Evolutionary conservation across 495 filamentous ascomycete genomes (phyloP).

Genomic region (Lophiotrema nucula): DNA sequence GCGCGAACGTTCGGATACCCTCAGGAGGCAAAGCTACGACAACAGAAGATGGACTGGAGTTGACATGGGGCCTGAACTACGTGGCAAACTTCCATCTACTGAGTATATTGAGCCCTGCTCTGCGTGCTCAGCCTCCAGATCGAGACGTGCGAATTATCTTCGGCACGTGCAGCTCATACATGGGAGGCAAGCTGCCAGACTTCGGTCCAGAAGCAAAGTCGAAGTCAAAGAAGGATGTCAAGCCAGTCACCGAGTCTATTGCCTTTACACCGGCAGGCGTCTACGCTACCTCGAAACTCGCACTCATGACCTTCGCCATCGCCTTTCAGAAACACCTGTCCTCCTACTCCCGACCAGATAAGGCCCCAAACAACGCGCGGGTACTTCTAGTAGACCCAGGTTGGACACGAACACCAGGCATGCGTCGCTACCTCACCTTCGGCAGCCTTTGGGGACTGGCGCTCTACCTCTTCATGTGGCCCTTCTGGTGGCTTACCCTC

Average conservation of each 20-base stretch:
- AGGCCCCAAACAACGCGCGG: constrained; percentile 71
- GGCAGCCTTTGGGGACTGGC: constrained; percentile 80
- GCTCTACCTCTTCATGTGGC: constrained; percentile 74
- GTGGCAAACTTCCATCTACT: constrained; percentile 93
- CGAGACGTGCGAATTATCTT: constrained; percentile 88
- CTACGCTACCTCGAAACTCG: constrained; percentile 85
- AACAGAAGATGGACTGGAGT: constrained; percentile 74
- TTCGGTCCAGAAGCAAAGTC: constrained; percentile 38
- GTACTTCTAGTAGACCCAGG: constrained; percentile 87
- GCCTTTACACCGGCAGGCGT: constrained; percentile 45
- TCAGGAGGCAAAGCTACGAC: constrained; percentile 53
- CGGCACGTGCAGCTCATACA: constrained; percentile 82
- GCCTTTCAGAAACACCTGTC: constrained; percentile 88
- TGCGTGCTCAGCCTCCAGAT: constrained; percentile 87
- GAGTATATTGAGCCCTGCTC: constrained; percentile 80
- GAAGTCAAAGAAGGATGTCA: constrained; percentile 20
- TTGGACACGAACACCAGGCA: constrained; percentile 78
- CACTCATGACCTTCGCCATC: constrained; percentile 80
- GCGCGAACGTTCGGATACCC: constrained; percentile 72
- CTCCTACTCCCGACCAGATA: constrained; percentile 76
- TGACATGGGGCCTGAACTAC: constrained; percentile 91
- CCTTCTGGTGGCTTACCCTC: constrained; percentile 80
- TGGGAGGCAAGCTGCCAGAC: constrained; percentile 59
- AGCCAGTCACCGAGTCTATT: constrained; percentile 8
- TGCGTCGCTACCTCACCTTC: constrained; percentile 76